These are phyloP conservation scores for Serendipita sp. DNA, from an alignment of 768 basidiomycete genomes.

Conservation along the genomic window DNA sequence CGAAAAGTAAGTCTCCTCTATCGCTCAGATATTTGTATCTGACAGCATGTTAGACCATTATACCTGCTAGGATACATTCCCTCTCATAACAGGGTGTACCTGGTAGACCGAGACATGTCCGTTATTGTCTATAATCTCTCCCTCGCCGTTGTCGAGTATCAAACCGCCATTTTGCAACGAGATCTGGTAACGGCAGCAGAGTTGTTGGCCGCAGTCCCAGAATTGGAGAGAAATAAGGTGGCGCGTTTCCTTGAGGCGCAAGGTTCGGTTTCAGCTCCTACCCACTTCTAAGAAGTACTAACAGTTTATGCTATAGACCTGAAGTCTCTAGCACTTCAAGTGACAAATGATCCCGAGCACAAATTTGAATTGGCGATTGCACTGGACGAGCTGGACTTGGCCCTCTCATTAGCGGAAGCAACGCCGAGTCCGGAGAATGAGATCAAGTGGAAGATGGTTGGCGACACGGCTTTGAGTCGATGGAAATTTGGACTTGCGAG, in stretches of 20 bases:
- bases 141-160: slow-evolving; percentile 85
- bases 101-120: slow-evolving; percentile 87
- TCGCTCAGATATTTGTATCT: neutral
- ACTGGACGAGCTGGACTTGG: slow-evolving; percentile 83
- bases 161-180: slow-evolving; percentile 81
- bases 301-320: slow-evolving; percentile 37
- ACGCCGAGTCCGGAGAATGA: slow-evolving; percentile 61
- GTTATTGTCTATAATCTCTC: slow-evolving; percentile 70
- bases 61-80: slow-evolving; percentile 94
- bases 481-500: slow-evolving; percentile 92
- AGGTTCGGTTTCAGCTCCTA: slow-evolving; percentile 32
- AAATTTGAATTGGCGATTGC: slow-evolving; percentile 87
- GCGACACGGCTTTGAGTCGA: slow-evolving; percentile 77
- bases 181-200: slow-evolving; percentile 75
- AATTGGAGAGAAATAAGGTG: slow-evolving; percentile 81
- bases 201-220: slow-evolving; percentile 71
- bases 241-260: slow-evolving; percentile 87
- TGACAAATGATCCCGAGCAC: slow-evolving; percentile 88
- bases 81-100: slow-evolving; percentile 82
- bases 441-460: slow-evolving; percentile 83
- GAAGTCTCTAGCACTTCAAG: slow-evolving; percentile 81
- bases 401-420: slow-evolving; percentile 56
- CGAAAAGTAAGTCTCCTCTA: slow-evolving; percentile 52
- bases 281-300: neutral
- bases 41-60: slow-evolving; percentile 26